phyloP scores from a whole-genome alignment of 163 green algal genomes.

The Scenedesmus sp. region DNA sequence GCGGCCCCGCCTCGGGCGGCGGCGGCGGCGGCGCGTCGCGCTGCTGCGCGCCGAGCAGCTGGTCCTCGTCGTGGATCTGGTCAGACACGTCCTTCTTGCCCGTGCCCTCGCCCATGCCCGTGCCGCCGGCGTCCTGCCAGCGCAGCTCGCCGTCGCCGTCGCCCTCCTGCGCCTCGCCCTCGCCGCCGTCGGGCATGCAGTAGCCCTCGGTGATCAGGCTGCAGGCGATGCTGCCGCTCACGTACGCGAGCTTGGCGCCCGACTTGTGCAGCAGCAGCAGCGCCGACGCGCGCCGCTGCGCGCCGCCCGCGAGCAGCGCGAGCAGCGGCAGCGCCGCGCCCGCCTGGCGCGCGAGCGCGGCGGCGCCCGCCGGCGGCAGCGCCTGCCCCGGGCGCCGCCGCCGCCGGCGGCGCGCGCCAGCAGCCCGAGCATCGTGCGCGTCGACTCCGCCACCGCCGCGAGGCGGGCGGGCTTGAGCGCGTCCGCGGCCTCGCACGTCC shows the following conservation, averaged over 20 bases:
- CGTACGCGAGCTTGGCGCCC: slow-evolving; percentile 86
- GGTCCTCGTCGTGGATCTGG: slow-evolving; percentile 96
- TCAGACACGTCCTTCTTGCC: slow-evolving; percentile 93
- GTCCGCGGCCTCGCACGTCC: slow-evolving; percentile 10
- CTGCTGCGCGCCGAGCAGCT: slow-evolving; percentile 89
- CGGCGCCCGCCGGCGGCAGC: neutral
- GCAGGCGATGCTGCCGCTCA: slow-evolving; percentile 80
- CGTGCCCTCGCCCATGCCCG: slow-evolving; percentile 71
- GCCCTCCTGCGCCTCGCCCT: slow-evolving; percentile 60
- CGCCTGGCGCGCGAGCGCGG: slow-evolving; percentile 11
- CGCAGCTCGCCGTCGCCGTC: slow-evolving; percentile 49
- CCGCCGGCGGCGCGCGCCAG: no score
- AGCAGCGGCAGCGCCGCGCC: slow-evolving; percentile 62
- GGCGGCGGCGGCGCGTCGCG: slow-evolving; percentile 61
- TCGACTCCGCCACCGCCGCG: no score
- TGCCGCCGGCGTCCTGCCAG: slow-evolving; percentile 70
- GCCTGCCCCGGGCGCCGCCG: neutral
- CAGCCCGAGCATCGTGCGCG: neutral
- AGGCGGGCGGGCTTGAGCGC: neutral
- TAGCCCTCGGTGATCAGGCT: slow-evolving; percentile 90
- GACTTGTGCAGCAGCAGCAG: slow-evolving; percentile 71
- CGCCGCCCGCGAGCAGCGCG: slow-evolving; percentile 60
- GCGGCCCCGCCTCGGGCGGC: slow-evolving; percentile 54
- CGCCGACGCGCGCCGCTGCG: slow-evolving; percentile 61
- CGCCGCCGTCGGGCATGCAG: slow-evolving; percentile 76